These are phyloP conservation scores for Raffaelea ambrosiae DNA, from an alignment of 2,329 filamentous ascomycete species.

Conservation along the genomic window DNA sequence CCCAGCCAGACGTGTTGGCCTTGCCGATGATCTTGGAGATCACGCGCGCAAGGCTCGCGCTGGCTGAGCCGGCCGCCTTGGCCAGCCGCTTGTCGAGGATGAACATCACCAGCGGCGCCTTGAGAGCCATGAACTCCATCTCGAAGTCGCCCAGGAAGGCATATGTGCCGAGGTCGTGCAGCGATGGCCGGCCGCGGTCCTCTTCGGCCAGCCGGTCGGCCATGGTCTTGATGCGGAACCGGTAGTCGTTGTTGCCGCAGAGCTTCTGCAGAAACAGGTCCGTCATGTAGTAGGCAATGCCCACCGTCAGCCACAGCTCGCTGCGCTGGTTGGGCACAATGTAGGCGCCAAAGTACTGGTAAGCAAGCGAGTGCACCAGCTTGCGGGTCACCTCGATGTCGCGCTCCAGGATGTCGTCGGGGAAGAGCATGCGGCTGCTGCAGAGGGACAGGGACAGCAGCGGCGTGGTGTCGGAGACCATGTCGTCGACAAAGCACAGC, in stretches of 20 bases:
- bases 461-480: slow-evolving; percentile 64
- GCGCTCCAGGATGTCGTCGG: slow-evolving; percentile 75
- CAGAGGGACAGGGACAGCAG: slow-evolving; percentile 80
- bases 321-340: slow-evolving; percentile 73
- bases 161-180: slow-evolving; percentile 70
- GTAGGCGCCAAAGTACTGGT: slow-evolving; percentile 91
- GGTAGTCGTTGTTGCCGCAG: slow-evolving; percentile 90
- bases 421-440: slow-evolving; percentile 78
- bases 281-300: slow-evolving; percentile 89
- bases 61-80: slow-evolving; percentile 78
- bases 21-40: slow-evolving; percentile 80
- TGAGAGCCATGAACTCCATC: slow-evolving; percentile 81
- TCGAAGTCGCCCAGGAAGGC: slow-evolving; percentile 79
- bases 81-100: slow-evolving; percentile 86
- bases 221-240: slow-evolving; percentile 79
- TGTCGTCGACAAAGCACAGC: slow-evolving; percentile 87
- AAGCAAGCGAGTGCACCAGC: slow-evolving; percentile 75
- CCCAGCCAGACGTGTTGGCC: slow-evolving; percentile 46
- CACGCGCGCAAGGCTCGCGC: slow-evolving; percentile 62
- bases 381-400: slow-evolving; percentile 74
- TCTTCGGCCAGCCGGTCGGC: slow-evolving; percentile 74
- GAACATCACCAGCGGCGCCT: slow-evolving; percentile 83
- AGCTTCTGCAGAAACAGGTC: slow-evolving; percentile 85
- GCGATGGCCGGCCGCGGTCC: slow-evolving; percentile 73
- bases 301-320: slow-evolving; percentile 84